phyloP scores from a whole-genome alignment of 2,329 filamentous ascomycete species.

The Fonsecaea pedrosoi region DNA sequence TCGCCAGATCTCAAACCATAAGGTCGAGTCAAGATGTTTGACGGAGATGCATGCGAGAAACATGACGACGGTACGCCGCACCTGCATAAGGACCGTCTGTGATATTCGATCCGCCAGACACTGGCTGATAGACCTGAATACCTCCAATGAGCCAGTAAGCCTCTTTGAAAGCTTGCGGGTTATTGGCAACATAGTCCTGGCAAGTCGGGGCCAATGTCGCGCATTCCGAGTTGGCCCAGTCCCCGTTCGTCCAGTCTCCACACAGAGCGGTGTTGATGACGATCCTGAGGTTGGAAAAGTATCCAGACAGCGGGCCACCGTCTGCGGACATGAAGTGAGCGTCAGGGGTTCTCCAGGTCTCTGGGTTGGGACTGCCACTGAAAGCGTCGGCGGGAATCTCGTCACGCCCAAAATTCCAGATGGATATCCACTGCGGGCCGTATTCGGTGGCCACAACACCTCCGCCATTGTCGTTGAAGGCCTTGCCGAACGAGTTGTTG shows the following conservation, averaged over 20 bases:
- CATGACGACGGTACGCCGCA: background rate
- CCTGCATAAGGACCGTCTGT: background rate
- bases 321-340: slow-evolving; percentile 50
- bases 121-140: slow-evolving; percentile 65
- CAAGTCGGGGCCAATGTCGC: slow-evolving; percentile 67
- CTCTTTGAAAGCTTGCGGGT: slow-evolving; percentile 71
- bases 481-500: slow-evolving; percentile 54
- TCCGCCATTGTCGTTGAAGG: slow-evolving; percentile 59
- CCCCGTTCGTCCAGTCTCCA: slow-evolving; percentile 61
- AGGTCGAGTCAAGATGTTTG: too few relatives aligned
- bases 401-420: slow-evolving; percentile 68
- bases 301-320: slow-evolving; percentile 48
- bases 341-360: slow-evolving; percentile 54
- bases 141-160: slow-evolving; percentile 78
- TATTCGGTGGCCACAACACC: slow-evolving; percentile 78
- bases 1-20: background rate
- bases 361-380: slow-evolving; percentile 46
- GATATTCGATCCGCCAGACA: background rate
- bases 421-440: slow-evolving; percentile 71
- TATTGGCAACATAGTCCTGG: slow-evolving; percentile 70
- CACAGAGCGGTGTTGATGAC: slow-evolving; percentile 63
- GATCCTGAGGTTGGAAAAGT: slow-evolving; percentile 52
- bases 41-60: background rate
- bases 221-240: slow-evolving; percentile 63
- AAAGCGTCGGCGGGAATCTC: slow-evolving; percentile 55